A percentile compares a stretch with the other conserved stretches of the same genome.
Evolutionary conservation across 257 asterid genomes (phyloP).

Genomic region (Nicotiana paniculata): DNA sequence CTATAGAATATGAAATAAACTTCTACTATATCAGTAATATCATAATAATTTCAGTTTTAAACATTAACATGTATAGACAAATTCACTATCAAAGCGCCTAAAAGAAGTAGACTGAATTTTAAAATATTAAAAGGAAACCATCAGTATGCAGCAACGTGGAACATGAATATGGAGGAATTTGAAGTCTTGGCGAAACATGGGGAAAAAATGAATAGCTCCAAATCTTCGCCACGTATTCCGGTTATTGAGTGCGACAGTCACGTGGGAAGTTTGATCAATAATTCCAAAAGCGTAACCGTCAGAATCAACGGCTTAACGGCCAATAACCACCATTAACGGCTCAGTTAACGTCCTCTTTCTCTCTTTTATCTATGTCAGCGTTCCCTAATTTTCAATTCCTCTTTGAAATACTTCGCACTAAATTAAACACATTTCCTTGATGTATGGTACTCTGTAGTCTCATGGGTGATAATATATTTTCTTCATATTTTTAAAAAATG

Average conservation of each 20-base stretch:
- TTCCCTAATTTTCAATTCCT: not conserved
- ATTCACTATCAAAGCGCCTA: not conserved
- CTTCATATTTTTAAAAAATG: no score
- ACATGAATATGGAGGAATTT: not conserved
- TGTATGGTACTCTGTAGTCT: not conserved
- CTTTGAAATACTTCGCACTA: not conserved
- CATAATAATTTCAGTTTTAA: not conserved
- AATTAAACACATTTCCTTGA: not conserved
- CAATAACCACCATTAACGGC: constrained; percentile 55
- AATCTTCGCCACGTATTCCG: constrained; percentile 36
- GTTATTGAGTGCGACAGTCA: constrained; percentile 38
- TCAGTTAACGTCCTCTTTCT: constrained; percentile 10
- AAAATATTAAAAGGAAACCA: not conserved
- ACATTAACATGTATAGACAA: not conserved
- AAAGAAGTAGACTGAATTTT: not conserved
- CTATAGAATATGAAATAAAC: no score
- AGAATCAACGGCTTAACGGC: constrained; percentile 40
- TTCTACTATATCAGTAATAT: no score
- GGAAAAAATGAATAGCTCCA: constrained; percentile 14
- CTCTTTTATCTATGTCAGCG: not conserved
- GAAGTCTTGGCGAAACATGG: not conserved
- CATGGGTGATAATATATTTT: no score
- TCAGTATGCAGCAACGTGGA: not conserved
- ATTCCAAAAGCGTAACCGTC: constrained; percentile 26
- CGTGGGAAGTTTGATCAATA: constrained; percentile 24